phyloP scores from a whole-genome alignment of 1,139 yeast genomes.

The Candida glucosophila region DNA sequence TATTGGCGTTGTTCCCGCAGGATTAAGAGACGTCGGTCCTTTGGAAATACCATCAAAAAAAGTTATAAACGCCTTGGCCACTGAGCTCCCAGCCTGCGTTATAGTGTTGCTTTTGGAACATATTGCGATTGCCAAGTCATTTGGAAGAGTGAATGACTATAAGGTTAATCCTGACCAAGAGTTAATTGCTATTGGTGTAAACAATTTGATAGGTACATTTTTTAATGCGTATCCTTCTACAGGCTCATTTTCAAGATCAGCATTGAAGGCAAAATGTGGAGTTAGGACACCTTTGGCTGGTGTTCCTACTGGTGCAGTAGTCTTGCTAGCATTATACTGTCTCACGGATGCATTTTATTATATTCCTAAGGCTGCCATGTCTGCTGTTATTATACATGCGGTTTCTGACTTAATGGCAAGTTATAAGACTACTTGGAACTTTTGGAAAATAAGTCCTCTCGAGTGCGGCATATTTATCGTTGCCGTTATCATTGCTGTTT shows the following conservation, averaged over 20 bases:
- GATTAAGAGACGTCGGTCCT: conserved; percentile 69
- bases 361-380: conserved; percentile 82
- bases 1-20: conserved; percentile 74
- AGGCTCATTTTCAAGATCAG: conserved; percentile 92
- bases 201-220: conserved; percentile 84
- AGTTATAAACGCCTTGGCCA: conserved; percentile 51
- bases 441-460: conserved; percentile 70
- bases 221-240: conserved; percentile 94
- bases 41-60: conserved; percentile 62
- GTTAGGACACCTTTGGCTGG: conserved; percentile 94
- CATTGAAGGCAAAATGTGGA: conserved; percentile 90
- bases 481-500: conserved; percentile 73
- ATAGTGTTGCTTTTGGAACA: conserved; percentile 82
- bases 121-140: conserved; percentile 87
- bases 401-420: conserved; percentile 79
- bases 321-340: conserved; percentile 75
- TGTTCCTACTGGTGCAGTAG: conserved; percentile 83
- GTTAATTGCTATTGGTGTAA: conserved; percentile 86
- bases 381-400: conserved; percentile 92
- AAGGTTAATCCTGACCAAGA: conserved; percentile 91
- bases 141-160: conserved; percentile 87
- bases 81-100: conserved; percentile 78
- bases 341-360: conserved; percentile 77
- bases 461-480: conserved; percentile 71
- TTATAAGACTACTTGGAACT: conserved; percentile 61